Evolutionary conservation across 768 basidiomycete species (phyloP), one percentile per base, ranked within the genome.

Genomic region (Phanerochaete carnosa): DNA sequence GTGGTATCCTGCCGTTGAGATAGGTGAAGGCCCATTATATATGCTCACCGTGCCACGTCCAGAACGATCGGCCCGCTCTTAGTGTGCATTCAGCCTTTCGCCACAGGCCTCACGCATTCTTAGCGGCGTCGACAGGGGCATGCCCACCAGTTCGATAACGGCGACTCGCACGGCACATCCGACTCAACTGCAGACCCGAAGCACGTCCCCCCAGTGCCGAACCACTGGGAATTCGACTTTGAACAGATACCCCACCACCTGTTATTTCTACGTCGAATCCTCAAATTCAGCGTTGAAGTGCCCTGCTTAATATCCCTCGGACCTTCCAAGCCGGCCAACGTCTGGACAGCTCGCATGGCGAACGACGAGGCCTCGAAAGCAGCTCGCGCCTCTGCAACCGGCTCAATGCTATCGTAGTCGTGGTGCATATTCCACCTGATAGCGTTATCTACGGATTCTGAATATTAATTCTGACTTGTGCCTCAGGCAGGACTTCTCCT

Each of bases 401-500:
- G 25, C 35, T 43, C 12, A 55, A 55, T 15, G 43, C 54, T 22
- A 53, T 53, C 16, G 33, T 43, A 12, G 54, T 43, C 22, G 35
- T 39, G 32, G 54, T 55, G 25, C 32, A 37, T 43, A 4, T 4
- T 12, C 33, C 16, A 39, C 19, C 26, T 3, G 3, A 1, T 3
- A 43, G 29, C n/a, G 11, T 53, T 8, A 51, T 13, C n/a, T 8
- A 46, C 45, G 19, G 9, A 19, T 8, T 25, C n/a, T 6, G 8
- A 19, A 19, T 19, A 19, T 19, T 7, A 19, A 46, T 46, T 46
- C 33, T 6, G 7, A 35, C 7, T 13, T 35, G 33, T 35, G 13
- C 33, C 7, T 35, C 26, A 62, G 61, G 61, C 56, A 23, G 51
- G 56, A 5, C 29, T 62, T 39, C 29, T 62, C 16, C 49, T 62